phyloP scores from a whole-genome alignment of 805 yeast species.

The Candida golubevii region DNA sequence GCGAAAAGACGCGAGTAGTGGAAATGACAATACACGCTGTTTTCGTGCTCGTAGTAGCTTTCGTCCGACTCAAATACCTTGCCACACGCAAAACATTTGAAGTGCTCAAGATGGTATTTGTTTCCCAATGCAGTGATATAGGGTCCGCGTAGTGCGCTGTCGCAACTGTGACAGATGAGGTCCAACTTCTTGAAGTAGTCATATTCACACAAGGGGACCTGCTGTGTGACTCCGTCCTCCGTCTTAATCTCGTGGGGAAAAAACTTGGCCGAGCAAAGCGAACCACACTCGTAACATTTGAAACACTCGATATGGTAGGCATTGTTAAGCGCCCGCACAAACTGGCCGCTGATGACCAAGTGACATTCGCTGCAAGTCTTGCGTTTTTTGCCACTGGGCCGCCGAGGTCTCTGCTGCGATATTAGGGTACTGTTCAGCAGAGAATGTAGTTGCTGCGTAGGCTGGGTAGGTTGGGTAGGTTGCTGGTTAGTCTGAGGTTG shows the following conservation, averaged over 20 bases:
- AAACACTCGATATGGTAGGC: constrained; percentile 88
- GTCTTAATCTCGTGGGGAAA: constrained; percentile 62
- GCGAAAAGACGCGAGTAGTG: constrained; percentile 88
- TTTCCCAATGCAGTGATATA: constrained; percentile 91
- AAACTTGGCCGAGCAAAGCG: constrained; percentile 78
- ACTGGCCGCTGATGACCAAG: constrained; percentile 51
- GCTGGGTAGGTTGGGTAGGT: neutral
- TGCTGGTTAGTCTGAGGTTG: too few species aligned
- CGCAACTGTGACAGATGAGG: constrained; percentile 82
- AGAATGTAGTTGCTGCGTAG: constrained; percentile 1
- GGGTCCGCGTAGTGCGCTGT: constrained; percentile 82
- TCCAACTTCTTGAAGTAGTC: constrained; percentile 86
- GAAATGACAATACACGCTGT: constrained; percentile 80
- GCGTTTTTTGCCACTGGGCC: constrained; percentile 17
- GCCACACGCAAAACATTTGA: constrained; percentile 83
- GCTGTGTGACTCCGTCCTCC: constrained; percentile 7
- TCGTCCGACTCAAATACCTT: constrained; percentile 87
- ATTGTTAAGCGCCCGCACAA: constrained; percentile 77
- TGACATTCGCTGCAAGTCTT: constrained; percentile 37
- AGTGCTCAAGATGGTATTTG: constrained; percentile 92
- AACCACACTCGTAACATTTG: constrained; percentile 78
- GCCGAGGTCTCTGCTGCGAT: neutral
- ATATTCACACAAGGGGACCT: constrained; percentile 74
- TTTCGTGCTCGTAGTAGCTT: constrained; percentile 84
- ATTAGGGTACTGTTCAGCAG: too few species aligned